Evolutionary conservation across 306 rosid species (phyloP), one percentile per base, ranked within the genome.

Genomic region (Lagenaria siceraria): DNA sequence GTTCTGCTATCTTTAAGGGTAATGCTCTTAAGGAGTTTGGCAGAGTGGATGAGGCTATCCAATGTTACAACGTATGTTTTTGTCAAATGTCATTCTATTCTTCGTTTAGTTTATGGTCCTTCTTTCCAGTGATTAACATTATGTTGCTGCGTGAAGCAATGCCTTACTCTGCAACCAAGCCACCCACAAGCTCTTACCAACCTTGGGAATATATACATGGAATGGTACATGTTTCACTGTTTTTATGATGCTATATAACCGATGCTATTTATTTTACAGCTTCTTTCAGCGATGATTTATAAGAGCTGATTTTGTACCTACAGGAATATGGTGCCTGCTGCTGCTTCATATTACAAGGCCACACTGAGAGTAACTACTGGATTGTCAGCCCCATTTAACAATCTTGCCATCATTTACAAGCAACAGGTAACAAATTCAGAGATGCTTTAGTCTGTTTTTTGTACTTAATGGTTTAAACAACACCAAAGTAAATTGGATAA

Each of bases 101-200:
- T 24, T 18, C 8, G 8, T 69, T 48, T n/a, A 49, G 58, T 71
- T 71, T 71, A 9, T n/a, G 3, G 31, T 12, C 36, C 46, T 7
- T 42, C 11, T 54, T 24, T 48, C 78, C 54, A 69, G 66, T 91
- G 82, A 4, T 83, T 58, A 29, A 65, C 79, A 0, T 66, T 54
- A 68, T 82, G 19, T 82, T 42, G 38, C 84, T 62, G 21, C 48
- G 22, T 88, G 89, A 83, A 96, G 99, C 98, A 96, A 90, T 96
- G 99, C 86, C 98, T 96, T 80, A 55, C 88, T 35, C 75, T 96
- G 69, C 98, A 96, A 82, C 92, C 97, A 19, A 96, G 86, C 86
- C 99, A 96, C 56, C 98, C 99, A 22, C 99, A 96, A 81, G 99
- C 99, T 19, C 90, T 88, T 63, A 96, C 98, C 84, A 94, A 94